Evolutionary conservation across 2,329 filamentous ascomycete species (phyloP), one percentile per base, ranked within the genome.

Genomic region (Raffaelea albimanens): DNA sequence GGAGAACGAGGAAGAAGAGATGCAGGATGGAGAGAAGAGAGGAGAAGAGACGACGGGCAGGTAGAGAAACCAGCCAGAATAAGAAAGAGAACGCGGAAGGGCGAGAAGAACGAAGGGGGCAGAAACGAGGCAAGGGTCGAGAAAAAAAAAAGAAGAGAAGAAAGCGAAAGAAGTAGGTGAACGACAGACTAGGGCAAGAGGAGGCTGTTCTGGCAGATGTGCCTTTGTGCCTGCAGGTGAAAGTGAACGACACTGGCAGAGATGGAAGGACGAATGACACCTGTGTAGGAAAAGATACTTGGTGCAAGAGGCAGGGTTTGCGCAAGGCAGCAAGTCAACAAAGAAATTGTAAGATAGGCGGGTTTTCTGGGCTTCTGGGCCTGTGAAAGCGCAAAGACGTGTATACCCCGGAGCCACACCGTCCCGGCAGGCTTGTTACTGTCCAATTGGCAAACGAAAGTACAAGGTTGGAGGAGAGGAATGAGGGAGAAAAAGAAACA

Each of bases 231-330:
- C n/a, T n/a, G n/a, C n/a, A n/a, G n/a, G n/a, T n/a, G n/a, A n/a
- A 39, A 47, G 22, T 39, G 29, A 43, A 43, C 18, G 31, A 46
- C 29, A 43, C n/a, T n/a, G 40, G 42, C 19, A 25, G 33, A 39
- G n/a, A n/a, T 10, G 10, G 20, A 9, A 42, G 40, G 40, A 40
- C 31, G 39, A 25, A 25, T 29, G 25, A 29, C 7, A 29, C 25
- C 7, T 29, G 25, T 29, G 25, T 29, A 13, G 25, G 25, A 29
- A 29, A 13, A 29, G 7, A 29, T 29, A 13, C 25, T 29, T 29
- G 7, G n/a, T n/a, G n/a, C n/a, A n/a, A n/a, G n/a, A n/a, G n/a
- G n/a, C n/a, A n/a, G n/a, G n/a, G n/a, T n/a, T n/a, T n/a, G 25
- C 7, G 7, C 25, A 29, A 13, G 13, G 25, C 25, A 7, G 25